phyloP scores from a whole-genome alignment of 2,329 filamentous ascomycete genomes.

The Neoarthrinium moseri region DNA sequence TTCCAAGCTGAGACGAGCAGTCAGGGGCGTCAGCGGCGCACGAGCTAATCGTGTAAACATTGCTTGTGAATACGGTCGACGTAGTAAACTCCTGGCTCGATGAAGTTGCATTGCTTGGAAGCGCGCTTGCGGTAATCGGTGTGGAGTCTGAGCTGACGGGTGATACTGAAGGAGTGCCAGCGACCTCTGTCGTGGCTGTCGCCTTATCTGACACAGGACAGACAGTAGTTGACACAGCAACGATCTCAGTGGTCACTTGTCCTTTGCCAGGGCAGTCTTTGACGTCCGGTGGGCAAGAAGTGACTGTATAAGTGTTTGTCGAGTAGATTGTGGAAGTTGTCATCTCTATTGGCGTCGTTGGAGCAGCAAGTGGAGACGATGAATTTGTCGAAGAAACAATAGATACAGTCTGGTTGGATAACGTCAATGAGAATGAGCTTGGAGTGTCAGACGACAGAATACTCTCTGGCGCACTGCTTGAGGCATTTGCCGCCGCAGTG shows the following conservation, averaged over 20 bases:
- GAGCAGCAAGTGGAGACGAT: background rate
- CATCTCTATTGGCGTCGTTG: background rate
- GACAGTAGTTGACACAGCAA: background rate
- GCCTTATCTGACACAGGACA: background rate
- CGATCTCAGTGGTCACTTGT: constrained; percentile 1
- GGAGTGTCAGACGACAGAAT: background rate
- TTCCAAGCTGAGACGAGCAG: constrained; percentile 12
- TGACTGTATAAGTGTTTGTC: constrained; percentile 3
- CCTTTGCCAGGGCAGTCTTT: constrained; percentile 3
- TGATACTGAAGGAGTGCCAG: background rate
- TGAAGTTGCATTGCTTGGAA: background rate
- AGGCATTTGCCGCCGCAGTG: background rate
- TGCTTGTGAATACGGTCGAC: constrained; percentile 25
- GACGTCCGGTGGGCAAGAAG: constrained; percentile 1
- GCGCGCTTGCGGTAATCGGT: background rate
- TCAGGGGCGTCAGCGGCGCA: constrained; percentile 17
- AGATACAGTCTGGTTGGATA: constrained; percentile 10
- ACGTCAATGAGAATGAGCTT: background rate
- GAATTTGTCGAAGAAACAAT: background rate
- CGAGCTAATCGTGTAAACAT: constrained; percentile 23
- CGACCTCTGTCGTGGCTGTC: background rate
- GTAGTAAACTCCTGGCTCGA: constrained; percentile 19
- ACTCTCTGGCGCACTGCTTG: background rate
- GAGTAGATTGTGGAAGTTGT: constrained; percentile 2
- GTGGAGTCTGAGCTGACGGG: background rate